Conservation (phyloP, 2,329 filamentous ascomycete genomes). For the Claviceps paspali region DNA sequence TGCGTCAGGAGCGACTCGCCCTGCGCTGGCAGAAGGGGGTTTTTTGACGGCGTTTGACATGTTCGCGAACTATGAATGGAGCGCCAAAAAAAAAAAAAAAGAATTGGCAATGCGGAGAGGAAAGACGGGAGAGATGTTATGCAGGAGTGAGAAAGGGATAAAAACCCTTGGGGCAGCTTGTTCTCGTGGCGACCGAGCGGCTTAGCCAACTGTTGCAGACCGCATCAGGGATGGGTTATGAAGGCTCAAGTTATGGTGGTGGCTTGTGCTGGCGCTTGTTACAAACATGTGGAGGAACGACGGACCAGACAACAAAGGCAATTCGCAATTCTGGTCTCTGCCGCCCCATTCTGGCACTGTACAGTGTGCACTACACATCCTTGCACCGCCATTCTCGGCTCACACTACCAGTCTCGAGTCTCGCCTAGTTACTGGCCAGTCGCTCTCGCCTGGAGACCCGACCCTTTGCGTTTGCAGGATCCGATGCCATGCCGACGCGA, state of each 20-base stretch:
- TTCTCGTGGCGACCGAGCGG: conserved; percentile 1
- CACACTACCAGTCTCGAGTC: neutral
- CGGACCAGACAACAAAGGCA: neutral
- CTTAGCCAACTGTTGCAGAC: conserved; percentile 1
- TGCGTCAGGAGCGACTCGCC: conserved; percentile 26
- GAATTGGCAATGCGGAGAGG: neutral
- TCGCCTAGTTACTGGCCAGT: no score
- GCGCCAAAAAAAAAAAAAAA: neutral
- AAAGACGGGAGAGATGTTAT: neutral
- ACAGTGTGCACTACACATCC: no score
- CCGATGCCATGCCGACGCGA: no score
- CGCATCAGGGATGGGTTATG: neutral
- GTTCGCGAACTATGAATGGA: conserved; percentile 7
- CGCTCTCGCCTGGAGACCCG: no score
- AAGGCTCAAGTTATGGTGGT: neutral
- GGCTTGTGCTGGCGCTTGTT: neutral
- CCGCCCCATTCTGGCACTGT: no score
- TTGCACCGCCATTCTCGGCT: no score
- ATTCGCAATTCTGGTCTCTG: no score
- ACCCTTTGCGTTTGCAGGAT: no score
- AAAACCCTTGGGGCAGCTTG: neutral
- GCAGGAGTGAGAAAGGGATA: neutral
- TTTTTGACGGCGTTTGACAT: conserved; percentile 42
- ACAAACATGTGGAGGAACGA: neutral
- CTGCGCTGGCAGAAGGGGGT: conserved; percentile 32